Base-by-base conservation (phyloP, 805 yeast species). In the Nematodospora valgi region DNA sequence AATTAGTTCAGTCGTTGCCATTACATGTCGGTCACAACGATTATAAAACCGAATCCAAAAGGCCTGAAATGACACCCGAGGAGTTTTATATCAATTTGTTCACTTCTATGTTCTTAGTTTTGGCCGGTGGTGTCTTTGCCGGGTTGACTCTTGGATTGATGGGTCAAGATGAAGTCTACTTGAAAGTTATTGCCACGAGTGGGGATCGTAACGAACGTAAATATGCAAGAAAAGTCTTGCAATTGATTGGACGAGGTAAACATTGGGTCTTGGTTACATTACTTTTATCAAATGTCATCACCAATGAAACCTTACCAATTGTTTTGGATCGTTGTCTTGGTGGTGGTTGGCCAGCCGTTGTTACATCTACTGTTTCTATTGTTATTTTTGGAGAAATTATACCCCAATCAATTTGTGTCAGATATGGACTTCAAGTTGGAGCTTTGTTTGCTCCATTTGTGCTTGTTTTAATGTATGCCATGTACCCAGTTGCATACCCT, bases 341-440 rank as follows among this genome's bases (percentile, higher is more conserved):
- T 31, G 98, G 98, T 27, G 98, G 98, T 1, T 83, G 95, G 84
- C 89, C 93, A 10, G 98, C 98, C 0, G 96, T 91, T 23, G 86
- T 88, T 10, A 74, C 88, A 9, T 82, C 97, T n/a, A 89, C 98
- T 0, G 89, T 84, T 3, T 76, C 89, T 17, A 91, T 91, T 54
- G 97, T 91, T 33, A 74, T 91, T 9, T 91, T 91, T 60, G 98
- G 98, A 41, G 98, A 91, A 55, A 85, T 91, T 49, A 91, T 91
- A 42, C 98, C 98, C 2, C 98, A 91, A 62, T 81, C 93, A 14
- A 70, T 88, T 27, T 87, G 94, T 61, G 98, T 91, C 13, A 72
- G 97, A 27, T 89, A 86, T 55, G 98, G 98, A 1, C 70, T 91
- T 33, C 83, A 86, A 44, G 82, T 91, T 16, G 98, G 98, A 27